A percentile compares a stretch with the other conserved stretches of the same genome.
Conservation (phyloP, 495 filamentous ascomycete species). For the Penicillium goetzii region DNA sequence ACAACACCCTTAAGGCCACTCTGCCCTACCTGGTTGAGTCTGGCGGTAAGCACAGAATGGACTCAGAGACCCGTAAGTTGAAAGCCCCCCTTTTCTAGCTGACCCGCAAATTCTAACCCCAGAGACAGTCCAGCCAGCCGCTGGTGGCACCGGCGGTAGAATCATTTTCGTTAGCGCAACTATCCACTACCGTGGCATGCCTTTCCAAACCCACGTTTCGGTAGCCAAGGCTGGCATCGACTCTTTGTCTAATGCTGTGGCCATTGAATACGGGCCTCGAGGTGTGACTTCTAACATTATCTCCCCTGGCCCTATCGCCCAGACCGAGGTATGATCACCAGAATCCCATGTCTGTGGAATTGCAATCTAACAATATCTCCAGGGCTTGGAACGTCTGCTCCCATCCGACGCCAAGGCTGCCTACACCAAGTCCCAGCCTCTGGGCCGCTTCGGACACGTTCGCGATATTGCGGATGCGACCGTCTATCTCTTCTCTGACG, state of each 20-base stretch:
- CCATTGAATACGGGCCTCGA: constrained; percentile 84
- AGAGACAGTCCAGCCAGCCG: constrained; percentile 38
- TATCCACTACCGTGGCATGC: constrained; percentile 82
- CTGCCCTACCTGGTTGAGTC: constrained; percentile 77
- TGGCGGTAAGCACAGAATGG: constrained; percentile 60
- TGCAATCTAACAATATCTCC: not conserved
- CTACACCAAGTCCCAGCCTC: constrained; percentile 56
- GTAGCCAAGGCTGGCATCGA: constrained; percentile 94
- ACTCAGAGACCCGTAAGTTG: constrained; percentile 48
- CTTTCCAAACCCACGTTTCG: constrained; percentile 82
- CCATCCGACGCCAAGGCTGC: constrained; percentile 38
- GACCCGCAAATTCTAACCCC: not conserved
- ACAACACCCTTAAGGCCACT: constrained; percentile 92
- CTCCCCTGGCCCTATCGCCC: constrained; percentile 75
- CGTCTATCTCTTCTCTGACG: constrained; percentile 80
- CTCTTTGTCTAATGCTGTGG: constrained; percentile 70
- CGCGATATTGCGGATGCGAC: constrained; percentile 93
- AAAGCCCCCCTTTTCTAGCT: not conserved
- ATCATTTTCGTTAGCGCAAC: constrained; percentile 89
- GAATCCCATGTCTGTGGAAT: not conserved
- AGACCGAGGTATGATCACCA: constrained; percentile 55
- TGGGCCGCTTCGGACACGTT: constrained; percentile 76
- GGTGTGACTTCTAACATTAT: constrained; percentile 91
- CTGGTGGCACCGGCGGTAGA: constrained; percentile 70
- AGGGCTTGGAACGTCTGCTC: constrained; percentile 51